Evolutionary conservation across 176 grass and related monocot genomes (phyloP).

Genomic region (Tillandsia fasciculata): DNA sequence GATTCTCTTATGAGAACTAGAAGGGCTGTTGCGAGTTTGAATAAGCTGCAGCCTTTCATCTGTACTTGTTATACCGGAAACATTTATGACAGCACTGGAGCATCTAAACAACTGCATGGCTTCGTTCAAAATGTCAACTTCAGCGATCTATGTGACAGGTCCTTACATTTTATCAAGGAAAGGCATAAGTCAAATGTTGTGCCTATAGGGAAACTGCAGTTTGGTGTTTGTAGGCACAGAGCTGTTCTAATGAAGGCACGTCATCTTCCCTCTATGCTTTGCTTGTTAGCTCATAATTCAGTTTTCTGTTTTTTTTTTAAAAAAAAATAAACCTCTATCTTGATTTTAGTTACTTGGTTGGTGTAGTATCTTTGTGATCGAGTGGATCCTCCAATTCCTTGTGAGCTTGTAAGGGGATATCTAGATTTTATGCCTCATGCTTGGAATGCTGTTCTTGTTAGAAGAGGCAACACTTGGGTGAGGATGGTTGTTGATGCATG

Average conservation of each 20-base stretch:
- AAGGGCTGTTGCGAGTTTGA: conserved; percentile 63
- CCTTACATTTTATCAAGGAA: conserved; percentile 75
- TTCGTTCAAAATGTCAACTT: conserved; percentile 38
- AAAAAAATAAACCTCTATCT: too few relatives aligned
- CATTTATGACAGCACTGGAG: conserved; percentile 24
- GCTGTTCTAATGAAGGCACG: conserved; percentile 95
- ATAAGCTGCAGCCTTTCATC: conserved; percentile 81
- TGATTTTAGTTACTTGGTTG: background rate
- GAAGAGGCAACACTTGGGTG: conserved; percentile 49
- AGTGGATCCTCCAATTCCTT: conserved; percentile 82
- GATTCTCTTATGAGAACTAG: conserved; percentile 54
- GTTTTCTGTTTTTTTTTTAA: background rate
- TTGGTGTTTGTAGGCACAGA: conserved; percentile 96
- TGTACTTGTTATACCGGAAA: conserved; percentile 69
- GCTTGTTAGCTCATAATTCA: conserved; percentile 5
- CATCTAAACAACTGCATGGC: conserved; percentile 25
- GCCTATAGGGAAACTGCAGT: conserved; percentile 68
- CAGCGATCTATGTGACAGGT: conserved; percentile 48
- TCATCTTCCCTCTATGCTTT: background rate
- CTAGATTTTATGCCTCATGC: conserved; percentile 96
- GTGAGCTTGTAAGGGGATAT: conserved; percentile 92
- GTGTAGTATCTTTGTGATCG: conserved; percentile 93
- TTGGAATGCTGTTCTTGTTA: conserved; percentile 87
- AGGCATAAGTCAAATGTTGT: conserved; percentile 82
- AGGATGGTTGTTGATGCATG: conserved; percentile 95